Base-by-base conservation (phyloP, 75 land plant genomes). In the Selaginella tamariscina region DNA sequence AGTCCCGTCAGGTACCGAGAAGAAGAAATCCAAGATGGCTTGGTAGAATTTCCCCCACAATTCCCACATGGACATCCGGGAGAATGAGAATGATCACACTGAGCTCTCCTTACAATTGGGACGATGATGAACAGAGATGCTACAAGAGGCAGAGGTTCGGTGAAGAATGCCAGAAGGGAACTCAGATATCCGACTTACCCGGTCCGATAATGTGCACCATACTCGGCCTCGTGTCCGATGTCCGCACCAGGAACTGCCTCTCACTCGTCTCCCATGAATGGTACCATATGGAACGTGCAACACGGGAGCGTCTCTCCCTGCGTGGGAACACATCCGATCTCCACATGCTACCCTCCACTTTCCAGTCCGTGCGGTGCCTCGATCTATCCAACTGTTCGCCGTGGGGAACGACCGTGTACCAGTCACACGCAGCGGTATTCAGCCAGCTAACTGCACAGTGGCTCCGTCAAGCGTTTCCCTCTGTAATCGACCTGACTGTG, bases 381-480 rank as follows among this genome's bases (percentile, higher is more conserved):
- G 91, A 94, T 71, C 82, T 94, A 65, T 84, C 95, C 0, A 71
- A 76, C 65, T 79, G 81, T 62, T 86, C 95, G 59, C 98, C 98
- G 0, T 94, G 96, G 91, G 98, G 98, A 24, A 79, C 78, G 74
- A 70, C 91, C 1, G 72, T 84, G 22, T 67, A 81, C 31, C 70
- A 73, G 9, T 62, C 75, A 56, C 0, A 32, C 20, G 21, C 24
- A 29, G 1, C 32, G 11, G 26, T 11, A 32, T 21, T 64, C 0
- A 73, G 76, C 0, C 69, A 59, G 2, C 59, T 78, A 20, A 49
- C 74, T 30, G 83, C 64, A 9, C 72, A 29, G 9, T 23, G 28
- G 54, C 72, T 91, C 32, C 65, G 64, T 54, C 54, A 11, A 18
- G 77, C 85, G 32, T 89, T 89, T 56, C 96, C 98, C 0, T 2